Conservation (phyloP, 306 rosid species). For the Vicia villosa region DNA sequence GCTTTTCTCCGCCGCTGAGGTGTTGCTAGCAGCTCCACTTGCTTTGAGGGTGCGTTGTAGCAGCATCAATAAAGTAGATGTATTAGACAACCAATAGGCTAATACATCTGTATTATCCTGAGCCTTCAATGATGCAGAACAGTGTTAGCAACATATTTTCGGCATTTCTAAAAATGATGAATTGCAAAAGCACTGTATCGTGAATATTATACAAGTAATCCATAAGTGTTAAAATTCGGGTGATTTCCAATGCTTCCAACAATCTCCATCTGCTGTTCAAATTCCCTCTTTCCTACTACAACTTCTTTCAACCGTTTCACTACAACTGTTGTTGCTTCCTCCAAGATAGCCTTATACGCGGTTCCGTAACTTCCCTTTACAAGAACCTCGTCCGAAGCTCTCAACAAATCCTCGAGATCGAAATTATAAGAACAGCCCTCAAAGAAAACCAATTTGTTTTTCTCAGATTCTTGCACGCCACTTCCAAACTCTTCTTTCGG, state of each 20-base stretch:
- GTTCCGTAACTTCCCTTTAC: slow-evolving; percentile 93
- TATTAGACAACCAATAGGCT: too few species aligned
- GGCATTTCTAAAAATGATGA: too few species aligned
- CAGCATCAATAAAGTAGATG: too few species aligned
- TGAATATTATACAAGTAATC: too few species aligned
- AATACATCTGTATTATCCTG: too few species aligned
- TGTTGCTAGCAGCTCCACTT: too few species aligned
- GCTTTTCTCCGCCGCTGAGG: too few species aligned
- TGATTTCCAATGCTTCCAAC: slow-evolving; percentile 73
- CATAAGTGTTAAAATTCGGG: too few species aligned
- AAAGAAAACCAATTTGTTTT: slow-evolving; percentile 78
- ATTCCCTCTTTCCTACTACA: slow-evolving; percentile 70
- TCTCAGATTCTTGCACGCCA: slow-evolving; percentile 88
- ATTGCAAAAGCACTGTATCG: too few species aligned
- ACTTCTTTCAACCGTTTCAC: slow-evolving; percentile 90
- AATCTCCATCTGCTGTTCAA: slow-evolving; percentile 83
- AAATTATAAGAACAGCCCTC: slow-evolving; percentile 83
- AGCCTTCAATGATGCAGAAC: too few species aligned
- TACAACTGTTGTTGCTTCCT: slow-evolving; percentile 81
- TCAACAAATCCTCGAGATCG: slow-evolving; percentile 83
- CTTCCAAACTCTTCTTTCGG: slow-evolving; percentile 87
- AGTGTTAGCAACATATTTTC: too few species aligned
- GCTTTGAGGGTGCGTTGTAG: too few species aligned
- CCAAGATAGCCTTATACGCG: slow-evolving; percentile 82
- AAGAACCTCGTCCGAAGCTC: slow-evolving; percentile 88